phyloP scores from a whole-genome alignment of 768 basidiomycete species.

The Panus rudis region DNA sequence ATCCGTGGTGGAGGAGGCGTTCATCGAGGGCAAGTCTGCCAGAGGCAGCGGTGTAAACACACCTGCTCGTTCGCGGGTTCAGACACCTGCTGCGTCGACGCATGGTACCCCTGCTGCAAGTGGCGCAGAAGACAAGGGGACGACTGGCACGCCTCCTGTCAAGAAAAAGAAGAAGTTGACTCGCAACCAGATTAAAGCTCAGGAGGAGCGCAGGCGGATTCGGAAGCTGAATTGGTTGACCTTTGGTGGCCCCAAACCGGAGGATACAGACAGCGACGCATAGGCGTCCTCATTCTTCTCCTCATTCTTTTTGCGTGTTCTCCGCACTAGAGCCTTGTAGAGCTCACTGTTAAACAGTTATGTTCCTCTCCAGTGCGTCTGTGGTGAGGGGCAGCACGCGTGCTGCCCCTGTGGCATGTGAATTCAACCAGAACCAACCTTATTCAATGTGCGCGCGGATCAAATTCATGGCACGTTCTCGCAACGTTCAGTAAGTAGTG shows the following conservation, averaged over 20 bases:
- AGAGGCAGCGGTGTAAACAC: constrained; percentile 70
- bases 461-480: no score
- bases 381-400: no score
- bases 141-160: constrained; percentile 28
- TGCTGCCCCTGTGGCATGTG: no score
- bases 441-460: no score
- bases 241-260: constrained; percentile 75
- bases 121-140: constrained; percentile 57
- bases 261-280: constrained; percentile 60
- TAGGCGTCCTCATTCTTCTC: no score
- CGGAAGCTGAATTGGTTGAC: constrained; percentile 81
- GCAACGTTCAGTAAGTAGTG: no score
- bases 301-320: no score
- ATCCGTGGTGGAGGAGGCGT: constrained; percentile 77
- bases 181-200: constrained; percentile 84
- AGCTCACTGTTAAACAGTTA: no score
- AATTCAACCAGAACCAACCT: no score
- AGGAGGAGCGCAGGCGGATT: constrained; percentile 76
- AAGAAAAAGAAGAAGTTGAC: constrained; percentile 90
- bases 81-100: constrained; percentile 64
- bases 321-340: no score
- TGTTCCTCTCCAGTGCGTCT: no score
- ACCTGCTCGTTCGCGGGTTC: constrained; percentile 60
- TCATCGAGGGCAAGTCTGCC: constrained; percentile 62
- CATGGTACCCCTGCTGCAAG: constrained; percentile 72